Base-by-base conservation (phyloP, 208 protist genomes). In the Spongospora subterranea region DNA sequence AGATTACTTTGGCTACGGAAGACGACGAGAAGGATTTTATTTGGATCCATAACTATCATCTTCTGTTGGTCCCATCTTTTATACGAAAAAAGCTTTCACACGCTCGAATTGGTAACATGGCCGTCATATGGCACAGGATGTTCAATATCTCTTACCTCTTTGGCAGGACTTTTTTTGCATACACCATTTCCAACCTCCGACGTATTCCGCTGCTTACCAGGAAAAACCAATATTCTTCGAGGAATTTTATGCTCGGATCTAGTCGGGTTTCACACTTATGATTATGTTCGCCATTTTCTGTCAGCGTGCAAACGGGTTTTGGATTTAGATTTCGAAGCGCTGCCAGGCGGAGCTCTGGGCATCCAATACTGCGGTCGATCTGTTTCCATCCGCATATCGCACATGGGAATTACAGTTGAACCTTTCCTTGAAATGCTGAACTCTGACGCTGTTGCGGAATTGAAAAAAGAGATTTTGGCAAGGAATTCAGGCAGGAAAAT, bases 221-320 rank as follows among this genome's bases (percentile, higher is more conserved):
- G 77, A 89, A 77, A 89, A 13, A 71, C 53, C 29, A 91, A 91
- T 46, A 29, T 91, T 6, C 76, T 91, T 40, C 90, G 91, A 38
- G 91, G 91, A 77, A 92, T 92, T n/a, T 35, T 92, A 17, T 53
- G 53, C 41, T 82, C 66, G 13, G 91, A 92, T 35, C 38, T 92
- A 11, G 54, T 92, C 39, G 91, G 91, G 35, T 92, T 92, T 92
- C 91, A 92, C 29, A 92, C 91, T 13, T 92, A 93, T 71, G 91
- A 92, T 91, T 92, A 92, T 93, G 91, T 89, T 45, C 32, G 91
- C 11, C 91, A 92, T 92, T 92, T 92, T 88, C 89, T 92, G 38
- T 92, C 91, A 24, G 45, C 89, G 13, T 92, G 88, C 90, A 92
- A 91, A 32, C 71, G 91, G n/a, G 38, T 91, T 1, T 32, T 91